Conservation (phyloP, 2,329 filamentous ascomycete species). For the Metarhizium anisopliae region DNA sequence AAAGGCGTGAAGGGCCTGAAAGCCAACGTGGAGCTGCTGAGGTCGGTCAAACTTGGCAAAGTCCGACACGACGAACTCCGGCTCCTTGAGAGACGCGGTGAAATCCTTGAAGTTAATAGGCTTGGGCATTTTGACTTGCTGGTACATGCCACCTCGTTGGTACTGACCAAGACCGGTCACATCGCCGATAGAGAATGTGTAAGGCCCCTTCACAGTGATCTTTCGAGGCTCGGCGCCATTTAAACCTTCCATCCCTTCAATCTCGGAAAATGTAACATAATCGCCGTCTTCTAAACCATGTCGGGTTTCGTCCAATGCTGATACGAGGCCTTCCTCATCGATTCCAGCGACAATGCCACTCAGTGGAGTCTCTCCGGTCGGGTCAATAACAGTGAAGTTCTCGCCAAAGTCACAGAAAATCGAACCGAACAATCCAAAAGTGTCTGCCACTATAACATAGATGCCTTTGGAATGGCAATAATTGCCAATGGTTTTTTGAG, state of each 20-base stretch:
- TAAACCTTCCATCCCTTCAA: constrained; percentile 83
- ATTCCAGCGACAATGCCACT: constrained; percentile 87
- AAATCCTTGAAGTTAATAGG: constrained; percentile 81
- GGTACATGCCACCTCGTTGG: constrained; percentile 78
- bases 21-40: constrained; percentile 80
- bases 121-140: constrained; percentile 98
- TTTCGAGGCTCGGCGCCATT: constrained; percentile 81
- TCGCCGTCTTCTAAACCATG: constrained; percentile 96
- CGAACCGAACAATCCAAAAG: constrained; percentile 86
- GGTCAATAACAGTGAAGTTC: constrained; percentile 82
- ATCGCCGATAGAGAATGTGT: constrained; percentile 95
- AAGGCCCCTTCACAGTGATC: constrained; percentile 88
- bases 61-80: constrained; percentile 85
- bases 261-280: constrained; percentile 87
- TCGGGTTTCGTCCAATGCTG: constrained; percentile 85
- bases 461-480: constrained; percentile 94
- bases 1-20: constrained; percentile 88
- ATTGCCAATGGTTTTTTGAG: constrained; percentile 78
- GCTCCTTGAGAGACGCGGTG: constrained; percentile 68
- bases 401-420: constrained; percentile 97
- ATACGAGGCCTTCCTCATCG: constrained; percentile 82
- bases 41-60: constrained; percentile 97
- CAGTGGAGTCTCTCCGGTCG: constrained; percentile 80
- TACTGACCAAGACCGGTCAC: constrained; percentile 83
- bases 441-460: constrained; percentile 79